These are phyloP conservation scores for Tirmania nivea DNA, from an alignment of 495 filamentous ascomycete genomes.

Conservation along the genomic window DNA sequence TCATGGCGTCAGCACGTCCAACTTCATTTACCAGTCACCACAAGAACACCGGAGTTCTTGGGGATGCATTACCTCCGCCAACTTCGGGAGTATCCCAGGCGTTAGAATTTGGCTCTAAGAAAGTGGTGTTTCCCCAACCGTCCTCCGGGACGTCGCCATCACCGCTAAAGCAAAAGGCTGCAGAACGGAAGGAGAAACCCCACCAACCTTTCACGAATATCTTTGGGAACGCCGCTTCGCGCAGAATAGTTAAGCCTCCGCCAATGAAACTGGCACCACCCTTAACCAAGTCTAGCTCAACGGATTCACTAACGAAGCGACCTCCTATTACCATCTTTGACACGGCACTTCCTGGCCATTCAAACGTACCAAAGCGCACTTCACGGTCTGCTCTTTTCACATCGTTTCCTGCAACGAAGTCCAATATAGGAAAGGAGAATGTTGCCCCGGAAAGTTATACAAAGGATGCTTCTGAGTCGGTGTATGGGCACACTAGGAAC, in stretches of 20 bases:
- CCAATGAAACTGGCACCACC: neutral
- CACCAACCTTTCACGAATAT: neutral
- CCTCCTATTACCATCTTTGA: conserved; percentile 38
- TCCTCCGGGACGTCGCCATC: conserved; percentile 24
- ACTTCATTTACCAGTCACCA: too few relatives aligned
- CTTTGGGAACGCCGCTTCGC: neutral
- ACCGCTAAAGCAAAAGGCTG: conserved; percentile 19
- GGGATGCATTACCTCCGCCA: too few relatives aligned
- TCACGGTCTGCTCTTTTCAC: conserved; percentile 44
- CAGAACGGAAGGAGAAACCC: conserved; percentile 11
- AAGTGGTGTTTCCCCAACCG: conserved; percentile 16
- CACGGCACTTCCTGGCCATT: conserved; percentile 20
- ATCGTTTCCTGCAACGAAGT: conserved; percentile 33
- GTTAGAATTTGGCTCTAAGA: neutral
- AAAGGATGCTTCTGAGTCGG: neutral
- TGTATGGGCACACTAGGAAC: neutral
- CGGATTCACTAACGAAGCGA: conserved; percentile 75
- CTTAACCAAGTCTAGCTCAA: conserved; percentile 21
- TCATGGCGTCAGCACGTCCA: conserved; percentile 22
- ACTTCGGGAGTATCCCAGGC: too few relatives aligned
- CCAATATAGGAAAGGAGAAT: conserved; percentile 44
- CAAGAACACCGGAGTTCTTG: too few relatives aligned
- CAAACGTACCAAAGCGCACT: conserved; percentile 14
- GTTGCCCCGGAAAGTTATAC: conserved; percentile 19
- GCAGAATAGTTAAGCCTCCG: neutral